Evolutionary conservation across 345 rosid species (phyloP).

Genomic region (Bruguiera sexangula): DNA sequence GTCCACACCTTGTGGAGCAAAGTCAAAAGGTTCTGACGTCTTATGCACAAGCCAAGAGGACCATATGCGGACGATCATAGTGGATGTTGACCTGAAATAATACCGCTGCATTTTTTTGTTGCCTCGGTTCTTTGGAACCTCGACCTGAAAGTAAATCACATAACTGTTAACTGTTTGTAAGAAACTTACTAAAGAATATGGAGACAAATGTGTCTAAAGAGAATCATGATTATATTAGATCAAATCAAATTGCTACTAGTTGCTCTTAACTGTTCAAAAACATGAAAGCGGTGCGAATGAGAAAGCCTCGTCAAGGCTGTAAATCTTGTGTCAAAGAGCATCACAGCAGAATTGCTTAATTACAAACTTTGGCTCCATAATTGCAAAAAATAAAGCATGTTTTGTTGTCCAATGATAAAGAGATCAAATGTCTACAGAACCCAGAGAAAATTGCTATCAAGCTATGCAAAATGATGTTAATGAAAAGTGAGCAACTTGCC

Average conservation of each 20-base stretch:
- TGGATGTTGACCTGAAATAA: constrained; percentile 64
- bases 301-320: background rate
- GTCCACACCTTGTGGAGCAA: constrained; percentile 67
- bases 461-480: background rate
- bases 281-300: background rate
- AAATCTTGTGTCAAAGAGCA: background rate
- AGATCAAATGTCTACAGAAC: too few species aligned
- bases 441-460: too few species aligned
- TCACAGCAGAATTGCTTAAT: background rate
- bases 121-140: constrained; percentile 85
- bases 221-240: background rate
- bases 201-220: background rate
- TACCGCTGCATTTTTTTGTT: constrained; percentile 85
- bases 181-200: background rate
- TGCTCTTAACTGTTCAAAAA: too few species aligned
- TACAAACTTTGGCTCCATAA: background rate
- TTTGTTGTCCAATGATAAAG: too few species aligned
- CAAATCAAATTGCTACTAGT: background rate
- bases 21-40: constrained; percentile 54
- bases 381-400: background rate
- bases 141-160: constrained; percentile 56
- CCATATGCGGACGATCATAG: constrained; percentile 81
- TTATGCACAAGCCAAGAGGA: constrained; percentile 95
- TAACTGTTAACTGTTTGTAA: background rate
- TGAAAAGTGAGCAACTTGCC: constrained; percentile 43